Base-by-base conservation (phyloP, 208 protist genomes). In the Leishmania arabica region DNA sequence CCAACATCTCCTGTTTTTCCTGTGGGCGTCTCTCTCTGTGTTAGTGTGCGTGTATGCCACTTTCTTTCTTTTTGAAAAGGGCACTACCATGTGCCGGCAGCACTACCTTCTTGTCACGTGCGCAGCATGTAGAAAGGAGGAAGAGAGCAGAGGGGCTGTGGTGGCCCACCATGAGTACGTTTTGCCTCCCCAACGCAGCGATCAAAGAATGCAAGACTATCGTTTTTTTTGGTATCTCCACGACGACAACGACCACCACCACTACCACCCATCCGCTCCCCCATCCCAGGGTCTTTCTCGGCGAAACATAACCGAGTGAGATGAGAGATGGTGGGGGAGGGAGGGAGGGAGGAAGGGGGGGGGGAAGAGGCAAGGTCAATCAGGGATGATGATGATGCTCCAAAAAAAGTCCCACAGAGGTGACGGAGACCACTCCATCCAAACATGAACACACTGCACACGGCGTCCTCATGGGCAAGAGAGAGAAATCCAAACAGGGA, bases 71-170 rank as follows among this genome's bases (percentile, higher is more conserved):
- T n/a, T 47, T 37, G 42, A 72, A 70, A 42, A 42, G 5, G 11
- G 15, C 24, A 40, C 2, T 34, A 31, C 37, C 40, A 17, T 49
- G 70, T 24, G 42, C 37, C 58, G 70, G 70, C 21, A 17, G 31
- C 8, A 27, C 58, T 17, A 19, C 5, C 62, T 68, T 21, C 8
- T n/a, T 7, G 56, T 31, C 7, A 37, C 45, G 70, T 7, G 70
- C 24, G 24, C 13, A 54, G 40, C 47, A 51, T 74, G 70, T n/a
- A n/a, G 40, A 15, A 15, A 0, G 13, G 15, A 51, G n/a, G 19
- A 40, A 54, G 45, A 54, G 70, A 51, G 70, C 27, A 74, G 62
- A 68, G 62, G 31, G 62, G 62, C 62, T 40, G 62, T 40, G 62
- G 31, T 17, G 31, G 2, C 11, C 58, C 65, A 64, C 27, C 58